These are phyloP conservation scores for Cystobasidium onofrii DNA, from an alignment of 768 basidiomycete species.

Conservation along the genomic window DNA sequence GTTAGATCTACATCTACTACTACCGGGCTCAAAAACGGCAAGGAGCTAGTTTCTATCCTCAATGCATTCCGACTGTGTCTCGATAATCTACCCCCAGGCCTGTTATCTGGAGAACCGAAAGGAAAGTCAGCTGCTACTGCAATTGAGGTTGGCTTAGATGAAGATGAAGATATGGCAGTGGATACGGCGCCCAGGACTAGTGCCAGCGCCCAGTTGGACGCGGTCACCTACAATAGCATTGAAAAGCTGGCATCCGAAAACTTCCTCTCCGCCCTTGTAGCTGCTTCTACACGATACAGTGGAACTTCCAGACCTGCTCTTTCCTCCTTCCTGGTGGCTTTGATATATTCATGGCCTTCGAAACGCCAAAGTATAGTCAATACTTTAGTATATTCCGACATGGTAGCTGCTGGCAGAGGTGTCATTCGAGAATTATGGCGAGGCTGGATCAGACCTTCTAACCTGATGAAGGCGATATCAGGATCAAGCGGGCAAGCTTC, in stretches of 20 bases:
- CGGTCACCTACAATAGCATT: constrained; percentile 11
- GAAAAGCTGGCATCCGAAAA: constrained; percentile 20
- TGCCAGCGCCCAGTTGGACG: neutral
- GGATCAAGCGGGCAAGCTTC: constrained; percentile 41
- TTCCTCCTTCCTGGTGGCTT: constrained; percentile 22
- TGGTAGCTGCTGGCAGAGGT: constrained; percentile 50
- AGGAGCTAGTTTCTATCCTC: constrained; percentile 8
- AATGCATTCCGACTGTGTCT: neutral
- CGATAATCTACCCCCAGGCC: neutral
- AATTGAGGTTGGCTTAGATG: constrained; percentile 25
- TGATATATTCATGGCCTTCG: constrained; percentile 17
- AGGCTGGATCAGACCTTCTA: constrained; percentile 55
- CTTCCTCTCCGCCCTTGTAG: constrained; percentile 12
- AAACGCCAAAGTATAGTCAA: constrained; percentile 28
- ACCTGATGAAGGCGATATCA: constrained; percentile 55
- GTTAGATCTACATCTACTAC: neutral
- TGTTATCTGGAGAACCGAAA: constrained; percentile 16
- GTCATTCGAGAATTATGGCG: constrained; percentile 70
- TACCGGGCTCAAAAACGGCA: neutral
- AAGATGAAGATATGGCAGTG: constrained; percentile 1
- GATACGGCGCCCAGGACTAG: neutral
- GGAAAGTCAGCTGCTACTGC: constrained; percentile 24
- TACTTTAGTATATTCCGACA: constrained; percentile 25
- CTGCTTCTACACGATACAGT: constrained; percentile 21
- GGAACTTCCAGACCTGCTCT: constrained; percentile 27